A percentile compares a stretch with the other conserved stretches of the same genome.
phyloP scores from a whole-genome alignment of 768 basidiomycete species.

The Mycena floridula region DNA sequence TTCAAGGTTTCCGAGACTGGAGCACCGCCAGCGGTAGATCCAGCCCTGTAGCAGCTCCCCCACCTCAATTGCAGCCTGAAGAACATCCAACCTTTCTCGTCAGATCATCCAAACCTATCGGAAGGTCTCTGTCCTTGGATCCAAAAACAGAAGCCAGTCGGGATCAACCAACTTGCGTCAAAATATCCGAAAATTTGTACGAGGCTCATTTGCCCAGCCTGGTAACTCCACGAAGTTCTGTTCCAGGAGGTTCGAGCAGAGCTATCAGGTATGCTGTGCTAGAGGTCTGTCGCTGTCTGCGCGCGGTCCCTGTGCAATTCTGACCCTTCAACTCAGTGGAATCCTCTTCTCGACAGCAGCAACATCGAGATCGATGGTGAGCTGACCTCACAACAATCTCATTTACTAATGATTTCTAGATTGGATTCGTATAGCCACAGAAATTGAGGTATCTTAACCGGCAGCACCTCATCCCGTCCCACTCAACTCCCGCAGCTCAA shows the following conservation, averaged over 20 bases:
- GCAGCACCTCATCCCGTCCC: too few relatives aligned
- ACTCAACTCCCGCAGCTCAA: too few relatives aligned
- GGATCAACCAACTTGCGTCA: constrained; percentile 34
- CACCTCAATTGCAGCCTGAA: constrained; percentile 15
- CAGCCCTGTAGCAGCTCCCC: constrained; percentile 30
- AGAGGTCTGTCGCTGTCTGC: constrained; percentile 45
- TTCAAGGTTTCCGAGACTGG: constrained; percentile 79
- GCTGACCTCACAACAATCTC: not conserved
- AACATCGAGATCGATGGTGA: constrained; percentile 79
- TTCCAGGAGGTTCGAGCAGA: constrained; percentile 56
- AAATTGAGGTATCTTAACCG: too few relatives aligned
- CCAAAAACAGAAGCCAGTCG: constrained; percentile 18
- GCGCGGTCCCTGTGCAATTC: not conserved
- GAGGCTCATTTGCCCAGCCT: constrained; percentile 71
- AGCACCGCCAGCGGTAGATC: constrained; percentile 53
- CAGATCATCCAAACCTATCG: constrained; percentile 66
- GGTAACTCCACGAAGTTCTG: constrained; percentile 68
- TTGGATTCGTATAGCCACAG: constrained; percentile 86
- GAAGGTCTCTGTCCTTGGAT: constrained; percentile 31
- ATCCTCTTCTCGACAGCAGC: constrained; percentile 82
- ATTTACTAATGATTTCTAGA: constrained; percentile 35
- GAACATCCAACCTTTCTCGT: constrained; percentile 45
- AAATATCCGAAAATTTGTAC: constrained; percentile 58
- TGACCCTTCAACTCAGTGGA: constrained; percentile 49
- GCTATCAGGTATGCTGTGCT: constrained; percentile 82